phyloP scores from a whole-genome alignment of 768 basidiomycete genomes.

The Phylloporus rhodoxanthus region DNA sequence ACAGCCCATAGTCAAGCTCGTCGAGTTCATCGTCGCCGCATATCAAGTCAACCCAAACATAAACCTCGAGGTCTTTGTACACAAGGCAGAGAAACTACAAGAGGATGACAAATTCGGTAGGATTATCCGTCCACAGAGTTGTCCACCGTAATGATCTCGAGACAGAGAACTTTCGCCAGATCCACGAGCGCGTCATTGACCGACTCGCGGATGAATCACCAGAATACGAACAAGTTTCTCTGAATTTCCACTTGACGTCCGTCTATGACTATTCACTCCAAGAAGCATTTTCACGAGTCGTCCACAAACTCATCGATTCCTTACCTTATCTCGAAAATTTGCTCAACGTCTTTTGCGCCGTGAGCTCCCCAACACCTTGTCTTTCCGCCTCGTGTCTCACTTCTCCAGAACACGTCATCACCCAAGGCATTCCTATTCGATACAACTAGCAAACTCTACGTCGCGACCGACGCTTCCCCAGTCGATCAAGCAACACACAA shows the following conservation, averaged over 20 bases:
- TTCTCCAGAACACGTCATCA: conserved; percentile 74
- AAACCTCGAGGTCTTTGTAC: conserved; percentile 87
- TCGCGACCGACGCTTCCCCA: conserved; percentile 92
- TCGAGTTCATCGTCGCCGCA: conserved; percentile 74
- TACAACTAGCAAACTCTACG: conserved; percentile 72
- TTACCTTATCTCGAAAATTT: conserved; percentile 83
- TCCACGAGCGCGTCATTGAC: conserved; percentile 81
- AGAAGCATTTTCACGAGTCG: conserved; percentile 85
- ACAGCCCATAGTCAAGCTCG: conserved; percentile 74
- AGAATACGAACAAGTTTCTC: conserved; percentile 72
- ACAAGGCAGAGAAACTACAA: conserved; percentile 87
- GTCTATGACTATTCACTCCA: conserved; percentile 90
- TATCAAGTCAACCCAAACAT: conserved; percentile 71
- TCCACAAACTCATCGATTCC: conserved; percentile 82
- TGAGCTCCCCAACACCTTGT: conserved; percentile 29
- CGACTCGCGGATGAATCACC: conserved; percentile 68
- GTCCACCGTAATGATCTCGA: conserved; percentile 1
- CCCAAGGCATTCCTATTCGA: conserved; percentile 95
- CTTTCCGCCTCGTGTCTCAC: background rate
- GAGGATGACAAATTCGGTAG: conserved; percentile 88
- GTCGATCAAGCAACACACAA: conserved; percentile 86
- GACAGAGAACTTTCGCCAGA: conserved; percentile 84
- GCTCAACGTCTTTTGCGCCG: conserved; percentile 79
- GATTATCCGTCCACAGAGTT: conserved; percentile 14
- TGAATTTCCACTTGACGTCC: conserved; percentile 88